Base-by-base conservation (phyloP, 2,329 filamentous ascomycete species). In the Pyricularia sp. region DNA sequence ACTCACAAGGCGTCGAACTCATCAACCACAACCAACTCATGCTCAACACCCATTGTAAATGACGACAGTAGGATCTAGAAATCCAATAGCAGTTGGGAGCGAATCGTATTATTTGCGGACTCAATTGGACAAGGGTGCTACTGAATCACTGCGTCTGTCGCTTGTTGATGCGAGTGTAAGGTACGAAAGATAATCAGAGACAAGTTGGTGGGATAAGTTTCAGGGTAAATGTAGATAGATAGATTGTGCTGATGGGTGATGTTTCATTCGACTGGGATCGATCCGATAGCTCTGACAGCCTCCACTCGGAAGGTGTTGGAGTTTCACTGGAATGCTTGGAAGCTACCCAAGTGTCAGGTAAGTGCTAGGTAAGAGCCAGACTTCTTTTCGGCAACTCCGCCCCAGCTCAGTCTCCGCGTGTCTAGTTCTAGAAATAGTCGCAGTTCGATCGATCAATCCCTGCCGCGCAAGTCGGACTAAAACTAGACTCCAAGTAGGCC, bases 1-100 rank as follows among this genome's bases (percentile, higher is more conserved):
- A 11, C 83, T 72, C 77, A 86, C 84, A 86, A 76, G 64, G 84
- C 84, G 74, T 86, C 84, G 72, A 86, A 86, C 75, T 86, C 85
- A 55, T 85, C 81, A 69, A 84, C 81, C 31, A 79, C 71, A 59
- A 85, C 78, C 70, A 85, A 73, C 70, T 81, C 77, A 71, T 81
- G 77, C 68, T 81, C 77, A 68, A 79, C 71, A 12, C 76, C 77
- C 72, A 74, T 77, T 50, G 42, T 50, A 50, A 50, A 50, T 50
- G 42, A 7, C 42, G 42, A 50, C 1, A 20, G n/a, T n/a, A 50
- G 42, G 42, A 50, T 50, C 42, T 50, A 50, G 42, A 50, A 50
- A n/a, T 50, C 42, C 42, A 50, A 50, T n/a, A 11, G 42, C 42
- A 9, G 42, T 9, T 50, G 17, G 12, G 5, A 50, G 3, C 31